Evolutionary conservation across 768 basidiomycete species (phyloP), one percentile per base, ranked within the genome.

Genomic region (Asterophora lycoperdoides): DNA sequence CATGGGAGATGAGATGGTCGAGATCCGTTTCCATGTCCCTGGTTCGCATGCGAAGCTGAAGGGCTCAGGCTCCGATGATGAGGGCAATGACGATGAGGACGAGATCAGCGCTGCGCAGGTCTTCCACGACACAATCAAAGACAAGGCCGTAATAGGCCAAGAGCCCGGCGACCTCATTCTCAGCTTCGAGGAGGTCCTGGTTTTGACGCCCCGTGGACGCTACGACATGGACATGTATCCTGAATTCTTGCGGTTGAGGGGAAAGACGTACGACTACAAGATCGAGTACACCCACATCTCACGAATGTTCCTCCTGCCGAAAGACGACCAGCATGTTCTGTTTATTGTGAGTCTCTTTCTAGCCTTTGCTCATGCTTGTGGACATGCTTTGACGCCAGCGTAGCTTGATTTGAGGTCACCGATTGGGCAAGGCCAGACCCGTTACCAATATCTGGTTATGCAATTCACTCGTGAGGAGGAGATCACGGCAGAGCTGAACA

Each of bases 181-280:
- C 57, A 89, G 90, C 64, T 96, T 99, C 59, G 89, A 93, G 61
- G 96, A 99, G 57, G 87, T 98, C 13, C 79, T 93, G 18, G 92
- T 98, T 4, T 75, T 93, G 38, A 98, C 96, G 0, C 96, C 96
- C 51, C 84, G 95, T 76, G 94, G 95, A 45, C 85, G 93, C 46
- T 96, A 94, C 66, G 94, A 97, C 60, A 86, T 99, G 70, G 96
- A 98, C 70, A 93, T 99, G 88, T 97, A 91, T 75, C 84, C 84
- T 19, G 89, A 90, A 45, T 98, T 93, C 72, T 67, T 99, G 62
- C 85, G 96, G 36, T 71, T 98, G 28, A 86, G 93, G n/a, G 96
- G 96, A 44, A 96, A 97, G 70, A 97, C 94, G 1, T 98, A 98
- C 68, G 96, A 99, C 67, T 99, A 99, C 78, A 93, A 97, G 69